Base-by-base conservation (phyloP, 352 stramenopile genomes). In the Globisporangium heterothallicum region DNA sequence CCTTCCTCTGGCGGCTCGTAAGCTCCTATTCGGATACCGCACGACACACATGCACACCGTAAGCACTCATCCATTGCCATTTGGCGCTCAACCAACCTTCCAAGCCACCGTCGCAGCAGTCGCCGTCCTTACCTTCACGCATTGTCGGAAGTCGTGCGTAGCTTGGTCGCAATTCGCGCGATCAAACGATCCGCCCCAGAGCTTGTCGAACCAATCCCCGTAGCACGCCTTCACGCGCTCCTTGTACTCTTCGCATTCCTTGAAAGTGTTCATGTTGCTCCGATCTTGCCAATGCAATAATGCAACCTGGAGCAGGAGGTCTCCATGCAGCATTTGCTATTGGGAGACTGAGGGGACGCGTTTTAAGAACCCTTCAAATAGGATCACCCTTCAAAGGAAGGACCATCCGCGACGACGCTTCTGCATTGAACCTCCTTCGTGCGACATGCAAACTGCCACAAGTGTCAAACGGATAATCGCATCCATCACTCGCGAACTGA, bases 151-250 rank as follows among this genome's bases (percentile, higher is more conserved):
- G 32, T 85, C 72, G 21, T 88, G 58, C 19, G 75, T 80, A 52
- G 89, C 76, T 43, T 79, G 68, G 9, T 92, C 81, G 66, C 81
- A 92, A 27, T 68, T 55, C n/a, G 72, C 56, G 22, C 62, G 58
- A 32, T 88, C 76, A 49, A 84, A 83, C 13, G 69, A 74, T 34
- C 81, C 81, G 24, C 66, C 65, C 76, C 79, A 87, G 36, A 92
- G 69, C 26, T 70, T 66, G 55, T 88, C 72, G 65, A 92, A 92
- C 81, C 81, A 92, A 60, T 84, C 78, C 35, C 70, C 76, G 64
- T 92, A 92, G 68, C 81, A 92, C 45, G 68, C 71, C 59, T 88
- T 86, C 29, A 88, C 81, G 42, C 78, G 78, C 51, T 87, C 74
- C 64, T 92, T 92, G 54, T 74, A 70, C 64, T 88, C 76, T 18